These are phyloP conservation scores for Phialophora macrospora DNA, from an alignment of 2,329 filamentous ascomycete genomes.

Conservation along the genomic window DNA sequence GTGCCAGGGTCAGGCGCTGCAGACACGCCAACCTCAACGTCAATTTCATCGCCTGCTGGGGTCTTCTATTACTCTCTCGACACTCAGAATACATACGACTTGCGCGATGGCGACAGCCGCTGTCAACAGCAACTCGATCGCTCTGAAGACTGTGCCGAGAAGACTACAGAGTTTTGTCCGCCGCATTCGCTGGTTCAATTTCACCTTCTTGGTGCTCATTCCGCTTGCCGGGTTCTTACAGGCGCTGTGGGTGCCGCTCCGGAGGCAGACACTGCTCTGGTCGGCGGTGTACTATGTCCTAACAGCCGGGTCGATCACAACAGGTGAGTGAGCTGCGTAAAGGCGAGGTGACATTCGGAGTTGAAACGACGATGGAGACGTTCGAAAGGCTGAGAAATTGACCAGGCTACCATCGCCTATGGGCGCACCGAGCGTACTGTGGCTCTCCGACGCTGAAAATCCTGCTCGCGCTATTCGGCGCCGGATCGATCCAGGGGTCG, in stretches of 20 bases:
- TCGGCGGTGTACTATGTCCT: slow-evolving; percentile 80
- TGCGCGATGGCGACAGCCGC: neutral
- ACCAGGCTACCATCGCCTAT: slow-evolving; percentile 71
- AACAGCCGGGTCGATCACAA: slow-evolving; percentile 78
- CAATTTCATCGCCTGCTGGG: no score
- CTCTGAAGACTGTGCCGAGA: neutral
- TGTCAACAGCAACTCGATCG: neutral
- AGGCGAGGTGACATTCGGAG: no score
- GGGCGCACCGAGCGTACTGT: slow-evolving; percentile 85
- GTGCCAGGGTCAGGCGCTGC: no score
- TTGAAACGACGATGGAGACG: no score
- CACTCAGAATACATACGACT: neutral
- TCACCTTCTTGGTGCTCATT: slow-evolving; percentile 76
- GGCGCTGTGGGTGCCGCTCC: slow-evolving; percentile 78
- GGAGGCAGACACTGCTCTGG: slow-evolving; percentile 72
- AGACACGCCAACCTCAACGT: no score
- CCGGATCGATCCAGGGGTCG: slow-evolving; percentile 82
- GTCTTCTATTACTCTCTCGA: neutral
- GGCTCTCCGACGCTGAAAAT: slow-evolving; percentile 76
- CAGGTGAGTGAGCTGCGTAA: slow-evolving; percentile 50
- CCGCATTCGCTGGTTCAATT: slow-evolving; percentile 73
- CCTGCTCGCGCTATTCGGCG: slow-evolving; percentile 79
- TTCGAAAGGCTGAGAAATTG: neutral
- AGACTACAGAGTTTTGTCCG: neutral
- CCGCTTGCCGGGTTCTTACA: slow-evolving; percentile 74